Percentiles rank a stretch among this genome's conserved stretches.
These are phyloP conservation scores for Botrytis hyacinthi DNA, from an alignment of 2,329 filamentous ascomycete genomes.

Conservation along the genomic window DNA sequence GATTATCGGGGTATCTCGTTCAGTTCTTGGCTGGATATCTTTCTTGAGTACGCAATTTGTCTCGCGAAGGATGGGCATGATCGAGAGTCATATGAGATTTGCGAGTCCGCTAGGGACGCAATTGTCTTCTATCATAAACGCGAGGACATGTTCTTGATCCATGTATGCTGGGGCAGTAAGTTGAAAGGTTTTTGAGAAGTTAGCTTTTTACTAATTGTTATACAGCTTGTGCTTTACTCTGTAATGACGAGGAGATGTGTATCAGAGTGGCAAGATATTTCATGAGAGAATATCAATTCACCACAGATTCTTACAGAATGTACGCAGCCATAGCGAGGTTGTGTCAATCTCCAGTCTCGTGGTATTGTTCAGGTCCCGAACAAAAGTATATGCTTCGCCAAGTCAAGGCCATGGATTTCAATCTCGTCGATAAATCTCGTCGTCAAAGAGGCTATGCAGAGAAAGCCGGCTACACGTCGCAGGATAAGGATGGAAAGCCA, in stretches of 20 bases:
- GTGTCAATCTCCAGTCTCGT: constrained; percentile 68
- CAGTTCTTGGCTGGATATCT: constrained; percentile 82
- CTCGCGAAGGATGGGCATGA: constrained; percentile 66
- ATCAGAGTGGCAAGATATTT: constrained; percentile 75
- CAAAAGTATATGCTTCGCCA: constrained; percentile 92
- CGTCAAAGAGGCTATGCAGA: constrained; percentile 46
- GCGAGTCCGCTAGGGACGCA: constrained; percentile 74
- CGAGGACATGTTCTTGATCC: constrained; percentile 67
- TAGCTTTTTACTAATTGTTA: constrained; percentile 21
- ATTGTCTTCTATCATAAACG: constrained; percentile 76
- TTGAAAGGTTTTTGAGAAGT: constrained; percentile 18
- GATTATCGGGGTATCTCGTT: constrained; percentile 77
- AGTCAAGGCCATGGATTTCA: constrained; percentile 83
- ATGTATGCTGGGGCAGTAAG: constrained; percentile 73
- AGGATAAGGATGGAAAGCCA: constrained; percentile 39
- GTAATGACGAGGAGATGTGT: constrained; percentile 75
- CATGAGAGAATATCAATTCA: constrained; percentile 76
- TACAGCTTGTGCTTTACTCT: constrained; percentile 76
- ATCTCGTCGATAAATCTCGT: constrained; percentile 53
- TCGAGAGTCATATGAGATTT: constrained; percentile 74
- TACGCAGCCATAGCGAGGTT: constrained; percentile 76
- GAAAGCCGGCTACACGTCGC: constrained; percentile 42
- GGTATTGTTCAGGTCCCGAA: constrained; percentile 76
- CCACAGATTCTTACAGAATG: constrained; percentile 79
- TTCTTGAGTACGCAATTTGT: constrained; percentile 80